These are phyloP conservation scores for Irpex lacteus DNA, from an alignment of 1,284 basidiomycete species.

Conservation along the genomic window DNA sequence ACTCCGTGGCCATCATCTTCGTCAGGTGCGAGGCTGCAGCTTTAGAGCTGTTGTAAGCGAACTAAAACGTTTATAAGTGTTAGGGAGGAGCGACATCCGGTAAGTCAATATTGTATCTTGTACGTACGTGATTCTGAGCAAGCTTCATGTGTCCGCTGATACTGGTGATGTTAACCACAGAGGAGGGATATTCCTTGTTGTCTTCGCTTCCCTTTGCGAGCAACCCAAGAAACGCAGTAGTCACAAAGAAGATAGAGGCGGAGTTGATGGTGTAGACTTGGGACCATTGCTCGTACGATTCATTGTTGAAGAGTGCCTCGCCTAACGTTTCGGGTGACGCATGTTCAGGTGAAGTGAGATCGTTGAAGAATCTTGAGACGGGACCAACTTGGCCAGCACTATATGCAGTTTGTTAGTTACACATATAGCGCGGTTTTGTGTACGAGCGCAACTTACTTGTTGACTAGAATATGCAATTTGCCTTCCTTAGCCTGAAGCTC, in stretches of 20 bases:
- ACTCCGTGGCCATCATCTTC: constrained; percentile 71
- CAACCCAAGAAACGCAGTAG: constrained; percentile 72
- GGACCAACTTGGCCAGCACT: constrained; percentile 77
- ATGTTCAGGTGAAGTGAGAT: constrained; percentile 52
- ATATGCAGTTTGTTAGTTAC: neutral
- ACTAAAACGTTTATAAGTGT: constrained; percentile 38
- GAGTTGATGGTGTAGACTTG: constrained; percentile 64
- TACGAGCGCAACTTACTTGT: constrained; percentile 61
- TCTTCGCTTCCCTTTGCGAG: constrained; percentile 69
- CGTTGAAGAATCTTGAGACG: constrained; percentile 51
- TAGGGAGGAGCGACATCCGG: neutral
- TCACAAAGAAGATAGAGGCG: constrained; percentile 71
- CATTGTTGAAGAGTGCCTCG: constrained; percentile 62
- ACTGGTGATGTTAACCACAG: constrained; percentile 74
- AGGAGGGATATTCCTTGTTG: constrained; percentile 51
- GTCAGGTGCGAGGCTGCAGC: constrained; percentile 74
- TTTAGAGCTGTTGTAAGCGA: constrained; percentile 77
- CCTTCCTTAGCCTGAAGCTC: constrained; percentile 60
- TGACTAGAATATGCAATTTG: constrained; percentile 74
- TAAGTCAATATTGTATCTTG: neutral
- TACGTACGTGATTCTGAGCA: constrained; percentile 69
- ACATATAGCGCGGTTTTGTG: neutral
- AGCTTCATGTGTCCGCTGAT: constrained; percentile 69
- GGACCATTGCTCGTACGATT: constrained; percentile 61
- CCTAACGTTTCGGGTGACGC: constrained; percentile 62